phyloP scores from a whole-genome alignment of 768 basidiomycete species.

The Pleurotus djamor region DNA sequence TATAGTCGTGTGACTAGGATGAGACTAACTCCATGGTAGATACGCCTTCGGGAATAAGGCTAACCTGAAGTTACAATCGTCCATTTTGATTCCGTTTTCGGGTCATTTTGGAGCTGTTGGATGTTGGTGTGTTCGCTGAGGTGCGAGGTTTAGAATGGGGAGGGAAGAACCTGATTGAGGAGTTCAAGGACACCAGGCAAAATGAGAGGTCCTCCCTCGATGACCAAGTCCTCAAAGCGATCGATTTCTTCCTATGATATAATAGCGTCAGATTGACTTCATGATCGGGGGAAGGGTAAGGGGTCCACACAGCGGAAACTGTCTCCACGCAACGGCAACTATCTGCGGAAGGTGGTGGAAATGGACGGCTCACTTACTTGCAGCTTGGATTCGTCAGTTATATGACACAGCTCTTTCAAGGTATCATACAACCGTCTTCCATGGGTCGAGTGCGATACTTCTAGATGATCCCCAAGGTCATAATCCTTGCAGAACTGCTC shows the following conservation, averaged over 20 bases:
- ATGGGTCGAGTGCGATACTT: conserved; percentile 61
- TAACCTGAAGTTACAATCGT: conserved; percentile 84
- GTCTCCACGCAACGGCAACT: too few relatives aligned
- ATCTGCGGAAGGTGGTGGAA: too few relatives aligned
- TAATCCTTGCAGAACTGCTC: conserved; percentile 65
- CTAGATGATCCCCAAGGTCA: conserved; percentile 41
- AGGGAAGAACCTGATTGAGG: conserved; percentile 47
- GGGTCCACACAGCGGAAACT: too few relatives aligned
- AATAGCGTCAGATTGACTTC: too few relatives aligned
- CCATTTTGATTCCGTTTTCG: conserved; percentile 46
- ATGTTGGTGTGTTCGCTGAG: background rate
- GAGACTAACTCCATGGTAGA: conserved; percentile 1
- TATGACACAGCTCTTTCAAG: conserved; percentile 62
- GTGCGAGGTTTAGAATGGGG: background rate
- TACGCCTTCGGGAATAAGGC: conserved; percentile 4
- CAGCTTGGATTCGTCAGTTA: conserved; percentile 55
- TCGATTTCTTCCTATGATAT: conserved; percentile 56
- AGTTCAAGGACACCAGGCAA: conserved; percentile 66
- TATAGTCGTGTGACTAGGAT: conserved; percentile 19
- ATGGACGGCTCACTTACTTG: conserved; percentile 53
- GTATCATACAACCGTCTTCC: conserved; percentile 79
- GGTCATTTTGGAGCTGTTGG: background rate
- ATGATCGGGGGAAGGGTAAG: too few relatives aligned
- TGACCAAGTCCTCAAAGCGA: conserved; percentile 78
- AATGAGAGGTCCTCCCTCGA: conserved; percentile 56